phyloP scores from a whole-genome alignment of 768 basidiomycete species.

The Strobilomyces dryophilus region DNA sequence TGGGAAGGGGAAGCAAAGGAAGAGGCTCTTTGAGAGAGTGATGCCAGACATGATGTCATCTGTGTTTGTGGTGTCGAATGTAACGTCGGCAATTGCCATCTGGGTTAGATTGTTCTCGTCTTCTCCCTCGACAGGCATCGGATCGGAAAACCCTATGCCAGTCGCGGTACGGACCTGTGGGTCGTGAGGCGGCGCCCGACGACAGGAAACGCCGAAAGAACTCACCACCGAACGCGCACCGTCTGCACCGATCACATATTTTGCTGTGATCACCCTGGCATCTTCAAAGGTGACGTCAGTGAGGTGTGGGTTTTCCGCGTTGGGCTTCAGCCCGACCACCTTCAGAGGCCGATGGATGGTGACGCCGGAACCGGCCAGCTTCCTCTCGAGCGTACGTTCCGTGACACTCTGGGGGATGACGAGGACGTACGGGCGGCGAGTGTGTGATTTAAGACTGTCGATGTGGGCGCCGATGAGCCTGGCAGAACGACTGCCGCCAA shows the following conservation, averaged over 20 bases:
- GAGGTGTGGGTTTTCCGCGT: slow-evolving; percentile 23
- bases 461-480: slow-evolving; percentile 31
- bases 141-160: slow-evolving; percentile 44
- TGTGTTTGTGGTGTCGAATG: slow-evolving; percentile 21
- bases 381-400: slow-evolving; percentile 38
- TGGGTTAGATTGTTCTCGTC: slow-evolving; percentile 32
- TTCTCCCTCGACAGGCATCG: slow-evolving; percentile 27
- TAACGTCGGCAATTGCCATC: slow-evolving; percentile 46
- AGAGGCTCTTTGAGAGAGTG: slow-evolving; percentile 29
- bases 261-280: slow-evolving; percentile 39
- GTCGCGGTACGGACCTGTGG: slow-evolving; percentile 39
- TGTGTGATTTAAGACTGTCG: slow-evolving; percentile 34
- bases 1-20: slow-evolving; percentile 38
- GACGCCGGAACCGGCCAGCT: slow-evolving; percentile 31
- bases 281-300: slow-evolving; percentile 44
- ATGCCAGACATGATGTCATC: slow-evolving; percentile 11
- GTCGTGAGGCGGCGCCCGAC: not conserved
- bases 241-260: slow-evolving; percentile 50
- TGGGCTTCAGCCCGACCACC: slow-evolving; percentile 35
- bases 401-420: slow-evolving; percentile 42
- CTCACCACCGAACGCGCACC: slow-evolving; percentile 44
- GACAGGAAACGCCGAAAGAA: not conserved
- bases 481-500: slow-evolving; percentile 29
- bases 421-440: slow-evolving; percentile 42
- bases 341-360: slow-evolving; percentile 36